These are phyloP conservation scores for Vanderwaltozyma yarrowii DNA, from an alignment of 805 yeast species.

Conservation along the genomic window DNA sequence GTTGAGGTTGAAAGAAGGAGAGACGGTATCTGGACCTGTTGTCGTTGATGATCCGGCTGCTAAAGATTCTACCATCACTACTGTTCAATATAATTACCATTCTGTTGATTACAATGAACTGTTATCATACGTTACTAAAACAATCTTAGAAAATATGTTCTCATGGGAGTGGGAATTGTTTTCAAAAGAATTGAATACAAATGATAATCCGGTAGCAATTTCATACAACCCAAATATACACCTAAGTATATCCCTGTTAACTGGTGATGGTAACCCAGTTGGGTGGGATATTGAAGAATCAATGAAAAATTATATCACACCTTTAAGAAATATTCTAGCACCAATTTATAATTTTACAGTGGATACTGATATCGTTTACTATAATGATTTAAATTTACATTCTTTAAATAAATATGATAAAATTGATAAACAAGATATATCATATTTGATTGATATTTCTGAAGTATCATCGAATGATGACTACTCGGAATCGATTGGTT, in stretches of 20 bases:
- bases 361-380: constrained; percentile 71
- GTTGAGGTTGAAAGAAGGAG: neutral
- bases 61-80: neutral
- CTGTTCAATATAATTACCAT: neutral
- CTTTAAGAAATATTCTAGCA: constrained; percentile 43
- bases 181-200: neutral
- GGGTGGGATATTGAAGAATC: constrained; percentile 65
- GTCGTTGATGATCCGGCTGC: no score
- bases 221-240: constrained; percentile 52
- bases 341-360: constrained; percentile 61
- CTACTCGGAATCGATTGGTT: constrained; percentile 50
- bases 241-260: constrained; percentile 59
- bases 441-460: constrained; percentile 74
- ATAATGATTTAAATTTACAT: constrained; percentile 29
- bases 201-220: constrained; percentile 13
- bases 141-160: neutral
- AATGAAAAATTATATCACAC: constrained; percentile 38
- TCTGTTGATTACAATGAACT: neutral
- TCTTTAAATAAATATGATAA: constrained; percentile 26
- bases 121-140: neutral
- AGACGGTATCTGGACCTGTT: no score
- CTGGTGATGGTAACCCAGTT: constrained; percentile 57
- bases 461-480: constrained; percentile 49
- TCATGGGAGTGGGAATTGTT: neutral
- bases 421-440: constrained; percentile 36